Base-by-base conservation (phyloP, 2,329 filamentous ascomycete genomes). In the Aureobasidium zeae region DNA sequence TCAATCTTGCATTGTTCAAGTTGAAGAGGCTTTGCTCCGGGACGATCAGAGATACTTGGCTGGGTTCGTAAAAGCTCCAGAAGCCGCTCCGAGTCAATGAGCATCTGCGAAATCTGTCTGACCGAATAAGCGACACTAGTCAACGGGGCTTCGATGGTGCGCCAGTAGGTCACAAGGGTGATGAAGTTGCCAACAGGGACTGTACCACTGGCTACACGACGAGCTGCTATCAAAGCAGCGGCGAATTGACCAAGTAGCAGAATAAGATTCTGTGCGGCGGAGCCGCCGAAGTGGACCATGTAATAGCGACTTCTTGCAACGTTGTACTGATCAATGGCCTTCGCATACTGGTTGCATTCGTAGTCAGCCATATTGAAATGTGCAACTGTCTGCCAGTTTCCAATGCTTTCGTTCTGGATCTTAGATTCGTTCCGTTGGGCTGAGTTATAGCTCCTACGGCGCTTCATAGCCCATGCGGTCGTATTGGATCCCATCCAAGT, bases 41-140 rank as follows among this genome's bases (percentile, higher is more conserved):
- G 61, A 24, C 61, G 62, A 32, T 80, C 72, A 0, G 58, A 56
- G 6, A 82, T 68, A 2, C 66, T 70, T 0, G 77, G 69, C 46
- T 79, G 72, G 5, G 72, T 76, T 35, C 73, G 68, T 6, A 83
- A 63, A 1, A 82, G 65, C 30, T 69, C 63, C 12, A 76, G 65
- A 5, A 81, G 63, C 3, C 76, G 70, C 53, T 85, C 80, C 0
- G 79, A 77, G 52, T 83, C 76, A 26, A 83, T 73, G 19, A 85
- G 61, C 35, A 75, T 70, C 15, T 63, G 61, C 3, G 68, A 64
- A 21, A 77, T 60, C 34, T 65, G 63, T 16, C 65, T 63, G 45
- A 72, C 69, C 20, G 68, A 69, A 50, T 63, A 68, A 1, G 68
- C 67, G 29, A 79, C 64, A 10, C 65, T 64, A n/a, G 65, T 62